Base-by-base conservation (phyloP, 148 eudicot genomes). In the Selenicereus undatus region DNA sequence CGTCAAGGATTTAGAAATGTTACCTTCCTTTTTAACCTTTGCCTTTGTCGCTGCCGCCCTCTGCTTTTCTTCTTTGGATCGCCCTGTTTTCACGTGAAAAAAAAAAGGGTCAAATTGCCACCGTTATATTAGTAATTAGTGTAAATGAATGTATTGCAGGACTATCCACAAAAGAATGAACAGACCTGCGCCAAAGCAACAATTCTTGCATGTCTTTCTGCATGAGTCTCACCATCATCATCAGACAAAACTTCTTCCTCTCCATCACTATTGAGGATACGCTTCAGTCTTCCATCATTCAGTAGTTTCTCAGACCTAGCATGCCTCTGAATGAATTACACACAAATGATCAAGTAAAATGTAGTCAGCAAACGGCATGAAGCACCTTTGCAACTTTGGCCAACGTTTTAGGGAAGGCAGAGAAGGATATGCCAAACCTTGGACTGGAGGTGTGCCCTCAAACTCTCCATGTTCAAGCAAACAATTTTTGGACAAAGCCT, bases 401-500 rank as follows among this genome's bases (percentile, higher is more conserved):
- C 14, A 35, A 62, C 50, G 9, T 24, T 17, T 13, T 24, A 72
- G 16, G 27, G 52, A 10, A n/a, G 18, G 54, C 29, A 29, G 27
- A 78, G 52, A 48, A 1, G 26, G 75, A 76, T 50, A 20, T 39
- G 35, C 16, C 75, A 81, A 85, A 88, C 99, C 95, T 93, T 95
- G 56, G 99, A 95, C 84, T 86, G 88, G 11, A 95, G 92, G 87
- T 95, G 99, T 79, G 91, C 79, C 75, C 77, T 87, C 71, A 95
- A 78, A 54, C 86, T 95, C 84, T 92, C 93, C 78, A 90, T 97
- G 70, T 97, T 86, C 85, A 95, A 81, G 84, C 97, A 93, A 78
- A 95, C 94, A 78, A 95, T 90, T 88, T 91, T 91, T 16, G 99
- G 99, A 86, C 99, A 95, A 66, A 95, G 87, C 83, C 85, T 91